Evolutionary conservation across 768 basidiomycete species (phyloP).

Genomic region (Piloderma croceum): DNA sequence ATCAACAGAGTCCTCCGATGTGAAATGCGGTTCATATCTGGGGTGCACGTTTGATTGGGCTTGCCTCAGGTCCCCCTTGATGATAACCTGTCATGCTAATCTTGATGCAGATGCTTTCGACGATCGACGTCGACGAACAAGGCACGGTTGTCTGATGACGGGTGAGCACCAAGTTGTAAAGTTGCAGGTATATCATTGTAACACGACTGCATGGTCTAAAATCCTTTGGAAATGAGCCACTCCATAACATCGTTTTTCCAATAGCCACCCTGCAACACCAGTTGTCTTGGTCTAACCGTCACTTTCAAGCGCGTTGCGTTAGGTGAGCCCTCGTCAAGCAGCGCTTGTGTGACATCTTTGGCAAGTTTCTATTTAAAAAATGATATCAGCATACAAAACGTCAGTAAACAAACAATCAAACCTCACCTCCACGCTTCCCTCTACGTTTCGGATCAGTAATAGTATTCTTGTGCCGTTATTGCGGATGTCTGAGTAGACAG

Average conservation of each 20-base stretch:
- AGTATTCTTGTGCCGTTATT: conserved; percentile 57
- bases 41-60: no score
- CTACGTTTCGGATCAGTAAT: conserved; percentile 60
- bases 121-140: no score
- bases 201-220: conserved; percentile 35
- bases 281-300: conserved; percentile 44
- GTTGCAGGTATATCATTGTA: no score
- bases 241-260: conserved; percentile 57
- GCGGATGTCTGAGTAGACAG: conserved; percentile 71
- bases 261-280: conserved; percentile 56
- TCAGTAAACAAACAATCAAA: conserved; percentile 13
- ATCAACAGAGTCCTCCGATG: no score
- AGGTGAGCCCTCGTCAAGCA: conserved; percentile 44
- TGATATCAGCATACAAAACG: conserved; percentile 11
- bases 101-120: no score
- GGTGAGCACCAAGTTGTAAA: no score
- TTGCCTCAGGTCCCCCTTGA: no score
- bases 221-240: conserved; percentile 63
- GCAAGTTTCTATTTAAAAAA: conserved; percentile 45
- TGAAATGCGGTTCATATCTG: no score
- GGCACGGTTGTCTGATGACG: no score
- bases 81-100: no score
- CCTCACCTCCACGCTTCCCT: conserved; percentile 55
- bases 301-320: conserved; percentile 48
- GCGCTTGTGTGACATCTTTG: conserved; percentile 44